Base-by-base conservation (phyloP, 306 rosid species). In the Gynostemma pentaphyllum region DNA sequence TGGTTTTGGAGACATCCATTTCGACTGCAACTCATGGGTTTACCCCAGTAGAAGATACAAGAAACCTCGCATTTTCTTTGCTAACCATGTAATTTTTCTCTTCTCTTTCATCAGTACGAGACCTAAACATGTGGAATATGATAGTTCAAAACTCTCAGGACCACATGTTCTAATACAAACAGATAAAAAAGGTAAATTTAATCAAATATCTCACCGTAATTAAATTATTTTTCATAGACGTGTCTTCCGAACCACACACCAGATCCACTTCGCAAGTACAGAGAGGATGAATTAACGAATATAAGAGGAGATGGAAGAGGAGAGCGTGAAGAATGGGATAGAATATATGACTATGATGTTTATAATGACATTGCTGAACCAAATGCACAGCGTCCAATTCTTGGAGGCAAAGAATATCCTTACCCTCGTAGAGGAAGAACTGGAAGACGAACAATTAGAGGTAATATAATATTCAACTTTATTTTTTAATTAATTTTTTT, bases 381-480 rank as follows among this genome's bases (percentile, higher is more conserved):
- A 0, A 87, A 82, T 68, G 81, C 14, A n/a, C n/a, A n/a, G 10
- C 89, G 92, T 22, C 95, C 86, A 7, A 70, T 86, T 74, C 85
- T 89, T 0, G 97, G 97, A 72, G 97, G 95, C 4, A 42, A 10
- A 6, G 50, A 86, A 45, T 80, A 80, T 67, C 92, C 95, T 55
- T 89, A 89, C 64, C 97, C 97, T 24, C 80, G 95, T 2, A 66
- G 95, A 23, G 87, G 89, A 75, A 82, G 87, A 74, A 89, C 97
- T 0, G 85, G 89, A 29, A 75, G 97, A 46, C 71, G 75, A n/a
- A 23, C 76, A 13, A 55, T 42, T 36, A 68, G 72, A 71, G 95
- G 97, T 82, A 47, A 62, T 26, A 4, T 22, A 22, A 12, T 45
- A 62, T 27, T 5, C 11, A 12, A 28, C 11, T 5, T 44, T n/a